These are phyloP conservation scores for Fraxinus cuspidata DNA, from an alignment of 257 asterid species.

Conservation along the genomic window DNA sequence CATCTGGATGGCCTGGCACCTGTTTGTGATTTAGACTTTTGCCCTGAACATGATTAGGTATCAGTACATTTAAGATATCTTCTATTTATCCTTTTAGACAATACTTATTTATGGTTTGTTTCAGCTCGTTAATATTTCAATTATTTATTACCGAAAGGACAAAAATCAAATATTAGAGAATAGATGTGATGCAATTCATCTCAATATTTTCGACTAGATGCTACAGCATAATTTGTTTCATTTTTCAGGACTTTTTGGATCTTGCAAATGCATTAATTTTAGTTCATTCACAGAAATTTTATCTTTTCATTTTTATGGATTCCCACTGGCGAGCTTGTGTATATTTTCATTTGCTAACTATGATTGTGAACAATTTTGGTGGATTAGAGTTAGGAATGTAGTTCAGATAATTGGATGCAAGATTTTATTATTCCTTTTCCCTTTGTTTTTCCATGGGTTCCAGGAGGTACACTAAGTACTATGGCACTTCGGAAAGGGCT, in stretches of 20 bases:
- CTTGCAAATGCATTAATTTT: neutral
- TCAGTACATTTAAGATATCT: neutral
- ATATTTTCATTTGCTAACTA: neutral
- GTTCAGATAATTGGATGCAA: neutral
- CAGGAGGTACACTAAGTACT: conserved; percentile 99
- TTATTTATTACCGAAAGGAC: neutral
- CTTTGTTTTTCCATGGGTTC: conserved; percentile 23
- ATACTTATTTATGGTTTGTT: neutral
- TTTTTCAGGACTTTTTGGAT: neutral
- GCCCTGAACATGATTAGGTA: neutral
- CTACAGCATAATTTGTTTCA: neutral
- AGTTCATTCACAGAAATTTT: neutral
- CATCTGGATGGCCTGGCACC: conserved; percentile 7
- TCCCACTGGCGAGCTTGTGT: neutral
- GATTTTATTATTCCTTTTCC: conserved; percentile 13
- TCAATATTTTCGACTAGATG: neutral
- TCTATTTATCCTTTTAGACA: neutral
- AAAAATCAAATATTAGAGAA: neutral
- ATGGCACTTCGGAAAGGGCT: conserved; percentile 84
- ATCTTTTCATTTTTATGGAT: neutral
- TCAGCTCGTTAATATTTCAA: neutral
- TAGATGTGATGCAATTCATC: neutral
- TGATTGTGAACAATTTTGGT: neutral
- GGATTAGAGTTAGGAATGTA: neutral
- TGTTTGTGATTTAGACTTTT: neutral